These are phyloP conservation scores for Colletotrichum orbiculare DNA, from an alignment of 2,329 filamentous ascomycete species.

Conservation along the genomic window DNA sequence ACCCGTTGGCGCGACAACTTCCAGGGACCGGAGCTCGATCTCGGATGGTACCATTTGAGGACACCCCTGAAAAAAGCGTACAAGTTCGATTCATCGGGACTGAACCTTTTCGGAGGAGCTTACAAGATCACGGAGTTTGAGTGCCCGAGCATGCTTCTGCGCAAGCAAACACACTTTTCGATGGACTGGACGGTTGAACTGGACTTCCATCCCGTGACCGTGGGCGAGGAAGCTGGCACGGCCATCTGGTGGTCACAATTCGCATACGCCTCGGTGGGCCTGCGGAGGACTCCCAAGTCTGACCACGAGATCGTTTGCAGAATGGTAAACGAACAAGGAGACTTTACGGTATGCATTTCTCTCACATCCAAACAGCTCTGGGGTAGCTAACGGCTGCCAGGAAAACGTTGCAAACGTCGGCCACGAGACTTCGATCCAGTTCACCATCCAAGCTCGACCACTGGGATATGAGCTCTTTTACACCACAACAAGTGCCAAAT, in stretches of 20 bases:
- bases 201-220: not conserved
- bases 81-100: not conserved
- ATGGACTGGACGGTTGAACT: slow-evolving; percentile 1
- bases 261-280: not conserved
- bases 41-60: not conserved
- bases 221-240: not conserved
- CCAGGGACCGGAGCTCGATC: not conserved
- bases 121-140: not conserved
- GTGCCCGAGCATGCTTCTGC: not conserved
- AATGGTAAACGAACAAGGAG: not conserved
- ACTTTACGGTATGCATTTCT: not conserved
- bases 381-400: not conserved
- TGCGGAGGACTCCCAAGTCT: not conserved
- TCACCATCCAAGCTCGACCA: not conserved
- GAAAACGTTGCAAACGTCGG: not conserved
- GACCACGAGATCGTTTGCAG: not conserved
- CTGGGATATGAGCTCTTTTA: not conserved
- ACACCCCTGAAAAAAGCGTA: not conserved
- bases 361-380: no score
- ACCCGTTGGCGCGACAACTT: not conserved
- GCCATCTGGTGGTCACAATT: slow-evolving; percentile 7
- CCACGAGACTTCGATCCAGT: not conserved
- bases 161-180: not conserved
- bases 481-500: not conserved
- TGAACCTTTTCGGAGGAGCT: not conserved